Evolutionary conservation across 73 alveolate genomes (phyloP).

Genomic region (Diophrys appendiculata): DNA sequence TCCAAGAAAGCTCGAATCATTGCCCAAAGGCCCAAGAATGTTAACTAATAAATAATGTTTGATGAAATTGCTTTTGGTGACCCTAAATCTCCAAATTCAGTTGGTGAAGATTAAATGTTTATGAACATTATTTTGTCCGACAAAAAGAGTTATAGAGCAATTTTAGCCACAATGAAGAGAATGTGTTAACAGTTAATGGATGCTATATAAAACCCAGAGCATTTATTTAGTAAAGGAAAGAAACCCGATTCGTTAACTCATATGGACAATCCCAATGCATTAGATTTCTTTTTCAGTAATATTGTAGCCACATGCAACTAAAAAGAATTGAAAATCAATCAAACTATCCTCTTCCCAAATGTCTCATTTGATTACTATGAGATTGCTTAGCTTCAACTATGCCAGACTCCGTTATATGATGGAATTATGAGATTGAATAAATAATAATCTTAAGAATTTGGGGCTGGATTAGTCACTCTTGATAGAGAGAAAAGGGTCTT

Average conservation of each 20-base stretch:
- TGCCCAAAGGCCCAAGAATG: background rate
- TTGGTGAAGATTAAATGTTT: background rate
- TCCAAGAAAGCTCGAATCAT: background rate
- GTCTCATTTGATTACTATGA: background rate
- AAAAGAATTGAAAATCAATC: background rate
- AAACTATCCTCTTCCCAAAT: background rate
- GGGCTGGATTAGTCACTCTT: background rate
- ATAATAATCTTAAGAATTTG: background rate
- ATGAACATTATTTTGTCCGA: background rate
- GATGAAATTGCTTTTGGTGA: background rate
- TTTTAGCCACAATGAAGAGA: background rate
- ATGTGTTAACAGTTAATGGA: background rate
- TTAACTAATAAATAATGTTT: background rate
- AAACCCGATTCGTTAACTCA: background rate
- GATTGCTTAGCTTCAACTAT: background rate
- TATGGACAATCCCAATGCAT: background rate
- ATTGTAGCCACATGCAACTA: background rate
- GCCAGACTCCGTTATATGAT: background rate
- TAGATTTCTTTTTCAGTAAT: background rate
- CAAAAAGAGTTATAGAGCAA: background rate
- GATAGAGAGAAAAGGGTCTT: background rate
- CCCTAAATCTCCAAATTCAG: background rate
- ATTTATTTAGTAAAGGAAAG: background rate
- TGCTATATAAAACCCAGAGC: background rate
- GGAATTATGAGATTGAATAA: too few species aligned